These are phyloP conservation scores for Nowakowskiella sp. DNA, from an alignment of 192 early-diverging fungal genomes.

Conservation along the genomic window DNA sequence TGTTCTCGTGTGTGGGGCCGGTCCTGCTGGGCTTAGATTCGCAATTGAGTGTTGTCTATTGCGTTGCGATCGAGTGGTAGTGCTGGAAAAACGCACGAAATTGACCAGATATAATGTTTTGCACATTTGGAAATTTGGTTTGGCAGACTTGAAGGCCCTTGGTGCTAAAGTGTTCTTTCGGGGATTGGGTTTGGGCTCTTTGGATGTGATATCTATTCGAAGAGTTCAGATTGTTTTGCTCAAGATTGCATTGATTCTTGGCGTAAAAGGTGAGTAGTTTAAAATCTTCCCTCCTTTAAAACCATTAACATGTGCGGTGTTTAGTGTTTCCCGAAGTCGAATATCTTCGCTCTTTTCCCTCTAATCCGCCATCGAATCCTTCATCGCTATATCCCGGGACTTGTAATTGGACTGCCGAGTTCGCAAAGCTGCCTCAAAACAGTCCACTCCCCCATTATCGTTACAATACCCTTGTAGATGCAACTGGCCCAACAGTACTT, in stretches of 20 bases:
- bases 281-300: too few relatives aligned
- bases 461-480: constrained; percentile 15
- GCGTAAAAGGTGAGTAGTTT: constrained; percentile 6
- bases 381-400: constrained; percentile 4
- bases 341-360: too few relatives aligned
- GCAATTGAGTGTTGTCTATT: constrained; percentile 14
- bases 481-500: constrained; percentile 13
- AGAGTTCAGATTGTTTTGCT: constrained; percentile 12
- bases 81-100: constrained; percentile 10
- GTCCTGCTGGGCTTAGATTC: constrained; percentile 12
- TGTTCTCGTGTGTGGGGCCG: constrained; percentile 12
- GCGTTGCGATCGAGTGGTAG: constrained; percentile 4
- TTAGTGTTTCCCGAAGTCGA: too few relatives aligned
- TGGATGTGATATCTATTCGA: constrained; percentile 12
- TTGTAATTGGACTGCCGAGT: constrained; percentile 12
- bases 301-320: too few relatives aligned
- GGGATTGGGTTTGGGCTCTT: constrained; percentile 6
- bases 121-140: constrained; percentile 10
- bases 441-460: background rate
- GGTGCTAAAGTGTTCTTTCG: constrained; percentile 16
- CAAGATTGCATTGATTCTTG: constrained; percentile 18
- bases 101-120: constrained; percentile 16
- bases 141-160: constrained; percentile 15
- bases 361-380: too few relatives aligned
- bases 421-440: background rate